These are phyloP conservation scores for Luzula sylvatica DNA, from an alignment of 176 grass and related monocot genomes.

Conservation along the genomic window DNA sequence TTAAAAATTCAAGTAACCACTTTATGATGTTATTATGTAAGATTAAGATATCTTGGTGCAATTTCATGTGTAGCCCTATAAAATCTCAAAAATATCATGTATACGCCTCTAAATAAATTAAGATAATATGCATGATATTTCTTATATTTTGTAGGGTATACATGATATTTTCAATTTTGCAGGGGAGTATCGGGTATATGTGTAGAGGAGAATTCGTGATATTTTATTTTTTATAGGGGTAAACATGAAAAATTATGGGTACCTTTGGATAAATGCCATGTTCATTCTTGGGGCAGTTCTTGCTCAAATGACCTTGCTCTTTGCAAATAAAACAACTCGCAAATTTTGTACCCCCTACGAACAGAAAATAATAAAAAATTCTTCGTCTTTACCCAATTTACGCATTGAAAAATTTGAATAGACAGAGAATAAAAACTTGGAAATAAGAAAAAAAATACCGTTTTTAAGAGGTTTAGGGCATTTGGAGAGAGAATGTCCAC, in stretches of 20 bases:
- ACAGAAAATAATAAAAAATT: conserved; percentile 10
- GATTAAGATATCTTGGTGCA: too few relatives aligned
- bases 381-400: background rate
- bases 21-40: too few relatives aligned
- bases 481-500: conserved; percentile 68
- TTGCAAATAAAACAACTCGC: conserved; percentile 87
- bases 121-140: too few relatives aligned
- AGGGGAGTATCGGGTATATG: too few relatives aligned
- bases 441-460: conserved; percentile 33
- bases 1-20: conserved; percentile 3
- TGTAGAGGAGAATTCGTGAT: too few relatives aligned
- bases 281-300: conserved; percentile 70
- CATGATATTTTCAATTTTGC: too few relatives aligned
- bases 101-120: too few relatives aligned
- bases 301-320: conserved; percentile 75
- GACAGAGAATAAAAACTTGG: background rate
- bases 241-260: conserved; percentile 3
- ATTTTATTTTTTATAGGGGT: too few relatives aligned
- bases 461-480: conserved; percentile 63
- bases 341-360: conserved; percentile 71
- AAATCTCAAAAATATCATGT: too few relatives aligned
- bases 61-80: too few relatives aligned
- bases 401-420: background rate
- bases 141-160: too few relatives aligned
- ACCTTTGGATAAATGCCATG: conserved; percentile 98